Percentiles rank a stretch among this genome's conserved stretches.
phyloP scores from a whole-genome alignment of 305 asterid genomes.

The Rubia tinctorum region DNA sequence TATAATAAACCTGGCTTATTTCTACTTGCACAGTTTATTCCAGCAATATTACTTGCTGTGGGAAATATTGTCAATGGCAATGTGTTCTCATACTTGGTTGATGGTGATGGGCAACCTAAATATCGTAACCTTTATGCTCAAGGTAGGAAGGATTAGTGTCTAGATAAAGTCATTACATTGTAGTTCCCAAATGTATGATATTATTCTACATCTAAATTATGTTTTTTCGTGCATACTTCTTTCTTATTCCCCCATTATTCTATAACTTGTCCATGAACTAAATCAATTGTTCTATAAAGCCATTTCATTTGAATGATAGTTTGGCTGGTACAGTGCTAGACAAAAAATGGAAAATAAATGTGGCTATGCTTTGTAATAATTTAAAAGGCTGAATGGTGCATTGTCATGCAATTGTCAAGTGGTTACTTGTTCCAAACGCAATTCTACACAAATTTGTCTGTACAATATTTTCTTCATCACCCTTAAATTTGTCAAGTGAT shows the following conservation, averaged over 20 bases:
- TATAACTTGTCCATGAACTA: neutral
- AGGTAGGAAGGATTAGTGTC: conserved; percentile 1
- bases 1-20: conserved; percentile 96
- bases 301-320: neutral
- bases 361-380: neutral
- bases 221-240: neutral
- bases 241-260: neutral
- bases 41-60: conserved; percentile 92
- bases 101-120: conserved; percentile 57
- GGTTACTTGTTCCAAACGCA: neutral
- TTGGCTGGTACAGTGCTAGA: conserved; percentile 3
- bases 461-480: no score
- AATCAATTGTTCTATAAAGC: neutral
- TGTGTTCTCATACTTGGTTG: conserved; percentile 68
- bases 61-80: conserved; percentile 94
- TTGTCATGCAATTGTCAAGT: neutral
- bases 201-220: neutral
- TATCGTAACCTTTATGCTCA: conserved; percentile 8
- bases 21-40: conserved; percentile 93
- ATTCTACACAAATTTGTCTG: neutral
- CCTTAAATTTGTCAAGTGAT: no score
- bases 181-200: neutral
- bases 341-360: neutral
- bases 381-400: neutral
- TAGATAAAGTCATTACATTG: neutral